Base-by-base conservation (phyloP, 495 filamentous ascomycete genomes). In the Penicillium samsonianum region DNA sequence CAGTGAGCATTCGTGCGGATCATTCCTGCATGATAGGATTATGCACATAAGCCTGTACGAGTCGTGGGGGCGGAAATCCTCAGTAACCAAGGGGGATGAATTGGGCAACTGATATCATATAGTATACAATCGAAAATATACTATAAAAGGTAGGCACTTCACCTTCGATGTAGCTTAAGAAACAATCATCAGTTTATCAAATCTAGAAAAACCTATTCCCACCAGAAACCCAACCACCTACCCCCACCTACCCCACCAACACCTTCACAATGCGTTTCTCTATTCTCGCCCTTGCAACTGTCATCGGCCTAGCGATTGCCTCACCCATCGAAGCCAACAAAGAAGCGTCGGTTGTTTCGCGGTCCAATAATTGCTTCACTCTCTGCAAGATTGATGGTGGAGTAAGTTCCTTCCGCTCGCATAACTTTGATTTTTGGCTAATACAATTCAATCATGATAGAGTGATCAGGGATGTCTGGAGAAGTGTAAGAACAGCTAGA, bases 381-480 rank as follows among this genome's bases (percentile, higher is more conserved):
- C 46, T 49, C n/a, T 49, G 46, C 46, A 49, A 17, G 17, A 49
- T 49, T 25, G 28, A 49, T 30, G 46, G 46, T 31, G 46, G 46
- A 20, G 46, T 33, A 17, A 19, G 46, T 49, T 28, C 28, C 8
- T 14, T 11, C 22, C 10, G 16, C 26, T 22, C 26, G 0, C 5
- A 5, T 33, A 14, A 20, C n/a, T 19, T 49, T 19, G 8, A 22
- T 2, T 33, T 14, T 11, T 8, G 3, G 16, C 46, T 49, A 31
- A 49, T 33, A 14, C 4, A 5, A 4, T 14, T 33, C 3, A 33
- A 33, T 33, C 4, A 14, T 5, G 12, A 33, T 5, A 33, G 30
- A 33, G 30, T 14, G 11, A 11, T 10, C 30, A 33, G 30, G 0
- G 10, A 0, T 33, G 46, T 33, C 28, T 49, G 2, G 11, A 33